Evolutionary conservation across 148 eudicot genomes (phyloP), one percentile per base, ranked within the genome.

Genomic region (Rhododendron ovatum): DNA sequence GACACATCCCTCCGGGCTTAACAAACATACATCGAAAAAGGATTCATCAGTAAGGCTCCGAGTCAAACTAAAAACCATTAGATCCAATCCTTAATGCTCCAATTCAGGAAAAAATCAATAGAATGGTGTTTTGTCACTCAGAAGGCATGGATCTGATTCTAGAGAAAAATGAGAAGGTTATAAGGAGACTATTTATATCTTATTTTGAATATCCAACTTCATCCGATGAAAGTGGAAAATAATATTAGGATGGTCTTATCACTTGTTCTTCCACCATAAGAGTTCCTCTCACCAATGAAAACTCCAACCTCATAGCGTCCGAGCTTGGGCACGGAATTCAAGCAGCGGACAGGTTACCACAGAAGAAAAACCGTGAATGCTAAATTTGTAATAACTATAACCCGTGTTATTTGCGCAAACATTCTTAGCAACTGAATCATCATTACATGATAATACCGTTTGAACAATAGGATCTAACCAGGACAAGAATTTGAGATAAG

Each of bases 101-200:
- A 35, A 35, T 73, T 30, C 77, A 33, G 71, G 71, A 7, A 71
- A 71, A 71, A 28, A 71, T 47, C 37, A 26, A 26, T 0, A 71
- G 76, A 71, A 71, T 30, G 30, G 39, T 14, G 33, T 17, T 28
- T 33, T 13, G 11, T 3, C 33, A 33, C 30, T 30, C 20, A 15
- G 77, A 30, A 73, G 77, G 33, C 77, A 73, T 73, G 77, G 77
- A 73, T 73, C 41, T 73, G 77, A 33, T 73, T 30, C 77, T 33
- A 73, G 41, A 73, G 18, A 73, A 73, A 73, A 76, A 41, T 5
- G 41, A 76, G n/a, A 76, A 20, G 45, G 80, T 20, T 76, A 76
- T 18, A 41, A 37, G 9, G 43, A 76, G 43, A 76, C 50, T 41
- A 13, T 39, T 18, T 63, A 6, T n/a, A 7, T 8, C 5, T 63